Percentiles rank a stretch among this genome's conserved stretches.
Evolutionary conservation across 1,284 basidiomycete genomes (phyloP).

Genomic region (Sanghuangporus weigelae): DNA sequence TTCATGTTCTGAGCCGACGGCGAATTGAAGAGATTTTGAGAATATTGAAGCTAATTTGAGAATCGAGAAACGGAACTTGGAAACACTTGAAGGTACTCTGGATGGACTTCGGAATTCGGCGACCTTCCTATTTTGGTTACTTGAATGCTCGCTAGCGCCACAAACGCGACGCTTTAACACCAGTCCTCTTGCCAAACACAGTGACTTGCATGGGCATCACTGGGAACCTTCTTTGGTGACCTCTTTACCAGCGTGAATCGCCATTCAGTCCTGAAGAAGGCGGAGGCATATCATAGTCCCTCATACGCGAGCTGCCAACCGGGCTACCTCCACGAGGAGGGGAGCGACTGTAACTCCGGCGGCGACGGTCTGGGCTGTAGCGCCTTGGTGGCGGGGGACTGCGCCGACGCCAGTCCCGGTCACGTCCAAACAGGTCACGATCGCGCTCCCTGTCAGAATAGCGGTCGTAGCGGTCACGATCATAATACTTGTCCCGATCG

Average conservation of each 20-base stretch:
- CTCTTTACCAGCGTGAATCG: slow-evolving; percentile 40
- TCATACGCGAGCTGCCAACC: slow-evolving; percentile 28
- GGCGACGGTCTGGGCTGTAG: slow-evolving; percentile 69
- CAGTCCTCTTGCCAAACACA: slow-evolving; percentile 7
- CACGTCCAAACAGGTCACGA: slow-evolving; percentile 35
- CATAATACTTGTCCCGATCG: slow-evolving; percentile 10
- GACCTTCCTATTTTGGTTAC: not conserved
- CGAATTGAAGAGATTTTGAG: slow-evolving; percentile 4
- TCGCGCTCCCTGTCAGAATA: slow-evolving; percentile 47
- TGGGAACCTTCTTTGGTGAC: not conserved
- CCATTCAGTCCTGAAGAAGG: slow-evolving; percentile 23
- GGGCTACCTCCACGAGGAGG: slow-evolving; percentile 75
- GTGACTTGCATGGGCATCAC: not conserved
- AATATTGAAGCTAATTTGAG: slow-evolving; percentile 14
- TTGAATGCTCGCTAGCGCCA: slow-evolving; percentile 1
- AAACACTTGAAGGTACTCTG: slow-evolving; percentile 24
- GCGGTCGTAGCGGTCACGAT: slow-evolving; percentile 33
- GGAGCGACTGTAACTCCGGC: slow-evolving; percentile 72
- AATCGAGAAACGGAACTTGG: slow-evolving; percentile 28
- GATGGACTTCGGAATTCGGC: slow-evolving; percentile 20
- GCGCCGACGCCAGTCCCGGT: slow-evolving; percentile 50
- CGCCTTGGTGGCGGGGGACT: slow-evolving; percentile 52
- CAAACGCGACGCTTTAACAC: not conserved
- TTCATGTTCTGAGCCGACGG: not conserved
- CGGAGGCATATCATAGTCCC: slow-evolving; percentile 41